Evolutionary conservation across 768 basidiomycete genomes (phyloP).

Genomic region (Erythrobasidium yunnanense): DNA sequence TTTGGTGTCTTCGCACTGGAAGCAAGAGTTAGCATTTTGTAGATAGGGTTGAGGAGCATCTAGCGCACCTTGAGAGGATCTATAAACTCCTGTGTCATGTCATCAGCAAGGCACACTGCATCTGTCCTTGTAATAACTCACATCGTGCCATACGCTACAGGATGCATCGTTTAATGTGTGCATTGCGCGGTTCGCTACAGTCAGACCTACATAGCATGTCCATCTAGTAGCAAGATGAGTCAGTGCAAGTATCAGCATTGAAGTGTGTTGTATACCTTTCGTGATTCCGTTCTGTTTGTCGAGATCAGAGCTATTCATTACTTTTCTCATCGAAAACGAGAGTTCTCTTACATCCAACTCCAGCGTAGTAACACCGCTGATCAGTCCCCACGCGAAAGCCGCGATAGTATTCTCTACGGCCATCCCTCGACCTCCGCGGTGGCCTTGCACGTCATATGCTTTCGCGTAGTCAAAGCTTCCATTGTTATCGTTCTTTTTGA

Average conservation of each 20-base stretch:
- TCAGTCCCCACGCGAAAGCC: slow-evolving; percentile 26
- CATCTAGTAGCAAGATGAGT: neutral
- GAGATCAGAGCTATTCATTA: neutral
- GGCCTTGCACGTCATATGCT: slow-evolving; percentile 27
- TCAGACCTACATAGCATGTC: slow-evolving; percentile 1
- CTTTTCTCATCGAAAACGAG: neutral
- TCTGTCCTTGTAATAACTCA: neutral
- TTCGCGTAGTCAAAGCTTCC: no score
- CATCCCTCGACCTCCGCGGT: slow-evolving; percentile 25
- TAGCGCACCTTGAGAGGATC: neutral
- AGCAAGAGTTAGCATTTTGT: neutral
- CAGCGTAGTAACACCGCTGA: slow-evolving; percentile 14
- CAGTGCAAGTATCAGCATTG: neutral
- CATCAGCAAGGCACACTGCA: neutral
- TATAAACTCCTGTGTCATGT: neutral
- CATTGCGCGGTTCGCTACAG: neutral
- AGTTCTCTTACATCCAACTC: slow-evolving; percentile 25
- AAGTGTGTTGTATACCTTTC: neutral
- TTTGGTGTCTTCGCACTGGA: slow-evolving; percentile 25
- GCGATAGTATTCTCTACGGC: slow-evolving; percentile 25
- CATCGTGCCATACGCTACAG: slow-evolving; percentile 29
- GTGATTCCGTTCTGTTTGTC: slow-evolving; percentile 25
- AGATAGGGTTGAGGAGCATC: neutral
- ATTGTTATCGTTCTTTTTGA: no score
- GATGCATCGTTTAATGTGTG: neutral